Conservation (phyloP, 2,329 filamentous ascomycete genomes). For the Cladosporium austrohemisphaericum region DNA sequence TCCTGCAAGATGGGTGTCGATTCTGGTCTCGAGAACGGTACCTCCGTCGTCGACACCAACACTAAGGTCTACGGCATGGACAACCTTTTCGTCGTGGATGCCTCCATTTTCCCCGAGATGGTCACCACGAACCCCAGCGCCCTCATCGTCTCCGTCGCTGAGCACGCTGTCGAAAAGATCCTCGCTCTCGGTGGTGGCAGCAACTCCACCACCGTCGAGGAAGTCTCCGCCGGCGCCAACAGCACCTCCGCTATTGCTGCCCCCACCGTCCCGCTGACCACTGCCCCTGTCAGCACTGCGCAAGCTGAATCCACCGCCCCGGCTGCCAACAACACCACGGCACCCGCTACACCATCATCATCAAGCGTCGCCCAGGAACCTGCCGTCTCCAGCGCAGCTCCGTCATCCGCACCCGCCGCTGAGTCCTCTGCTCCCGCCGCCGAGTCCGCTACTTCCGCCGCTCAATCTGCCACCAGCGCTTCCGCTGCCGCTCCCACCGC, state of each 20-base stretch:
- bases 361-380: not conserved
- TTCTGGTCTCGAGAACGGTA: conserved; percentile 39
- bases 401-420: conserved; percentile 1
- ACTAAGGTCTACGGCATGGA: conserved; percentile 58
- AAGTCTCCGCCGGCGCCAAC: not conserved
- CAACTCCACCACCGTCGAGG: not conserved
- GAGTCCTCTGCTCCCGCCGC: conserved; percentile 24
- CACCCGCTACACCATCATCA: conserved; percentile 1
- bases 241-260: conserved; percentile 2
- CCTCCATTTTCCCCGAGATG: conserved; percentile 65
- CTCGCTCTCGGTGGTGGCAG: conserved; percentile 35
- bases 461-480: not conserved
- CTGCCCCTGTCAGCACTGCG: not conserved
- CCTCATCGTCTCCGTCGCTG: conserved; percentile 61
- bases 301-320: conserved; percentile 9
- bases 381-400: not conserved
- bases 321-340: conserved; percentile 8
- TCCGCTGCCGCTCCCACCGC: conserved; percentile 16
- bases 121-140: conserved; percentile 65
- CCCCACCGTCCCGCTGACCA: not conserved
- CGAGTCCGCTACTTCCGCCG: not conserved
- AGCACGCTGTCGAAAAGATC: conserved; percentile 56
- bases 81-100: conserved; percentile 66
- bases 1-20: conserved; percentile 40
- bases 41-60: conserved; percentile 48